Base-by-base conservation (phyloP, 306 rosid species). In the Dalbergia cochinchinensis region DNA sequence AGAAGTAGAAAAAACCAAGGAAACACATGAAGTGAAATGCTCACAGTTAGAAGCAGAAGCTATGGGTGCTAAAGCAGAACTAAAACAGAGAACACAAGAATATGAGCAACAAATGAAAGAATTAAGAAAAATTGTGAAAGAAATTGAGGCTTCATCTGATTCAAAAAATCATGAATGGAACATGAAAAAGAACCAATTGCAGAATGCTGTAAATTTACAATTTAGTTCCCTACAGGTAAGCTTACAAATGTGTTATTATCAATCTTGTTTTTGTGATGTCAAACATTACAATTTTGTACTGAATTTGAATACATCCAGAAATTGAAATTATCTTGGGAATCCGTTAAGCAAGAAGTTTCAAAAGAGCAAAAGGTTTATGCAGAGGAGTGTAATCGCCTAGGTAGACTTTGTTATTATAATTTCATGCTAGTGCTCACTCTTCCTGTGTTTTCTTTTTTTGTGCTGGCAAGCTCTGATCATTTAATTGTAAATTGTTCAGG, bases 41-140 rank as follows among this genome's bases (percentile, higher is more conserved):
- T 82, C 79, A 53, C 84, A 82, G 55, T 83, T 85, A 87, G 88
- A 87, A 68, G 82, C 73, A 55, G 88, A 90, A 82, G 78, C 71
- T 5, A 80, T 78, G 55, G 76, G 62, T 78, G 77, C 85, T 70
- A 80, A 81, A 82, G 77, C 5, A 59, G 79, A 87, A 77, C 44
- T 90, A 4, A 87, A 83, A 84, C 83, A 69, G 3, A 82, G 84
- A 66, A 74, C 89, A 65, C 79, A 89, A 76, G 92, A 91, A 78
- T 90, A 90, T 63, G 92, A 87, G 73, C 31, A 16, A 54, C 90
- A 71, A 69, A 75, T 88, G 71, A 87, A 73, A 79, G 95, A 89
- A 47, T 26, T 83, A 70, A 77, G 78, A 74, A 67, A 54, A 5
- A 84, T 67, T 37, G 31, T 67, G 65, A 76, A 83, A 51, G 78